Conservation (phyloP, 345 rosid species). For the Carallia pectinifolia region DNA sequence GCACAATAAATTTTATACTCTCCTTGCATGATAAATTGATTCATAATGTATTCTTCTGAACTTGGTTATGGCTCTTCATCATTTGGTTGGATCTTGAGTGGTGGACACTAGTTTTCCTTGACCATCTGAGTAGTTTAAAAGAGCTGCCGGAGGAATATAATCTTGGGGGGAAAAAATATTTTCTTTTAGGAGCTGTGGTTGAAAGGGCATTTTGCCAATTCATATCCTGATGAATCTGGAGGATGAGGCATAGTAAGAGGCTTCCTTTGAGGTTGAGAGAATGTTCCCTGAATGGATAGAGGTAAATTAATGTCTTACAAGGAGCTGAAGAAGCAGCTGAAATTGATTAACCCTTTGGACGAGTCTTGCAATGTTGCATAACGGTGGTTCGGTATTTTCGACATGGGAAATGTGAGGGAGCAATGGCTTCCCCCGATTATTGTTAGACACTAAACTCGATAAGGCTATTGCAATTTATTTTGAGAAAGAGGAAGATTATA, state of each 20-base stretch:
- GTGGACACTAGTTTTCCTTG: no score
- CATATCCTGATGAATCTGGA: no score
- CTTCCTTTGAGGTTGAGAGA: conserved; percentile 34
- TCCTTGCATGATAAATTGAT: no score
- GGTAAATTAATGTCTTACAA: conserved; percentile 37
- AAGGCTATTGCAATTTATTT: conserved; percentile 38
- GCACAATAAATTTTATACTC: no score
- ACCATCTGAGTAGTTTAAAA: no score
- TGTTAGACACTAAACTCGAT: conserved; percentile 30
- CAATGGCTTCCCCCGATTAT: conserved; percentile 24
- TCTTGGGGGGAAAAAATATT: no score
- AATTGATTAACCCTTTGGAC: conserved; percentile 5
- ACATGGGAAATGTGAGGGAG: conserved; percentile 6
- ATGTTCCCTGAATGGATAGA: conserved; percentile 34
- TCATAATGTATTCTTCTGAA: no score
- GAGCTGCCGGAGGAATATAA: no score
- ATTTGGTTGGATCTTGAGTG: no score
- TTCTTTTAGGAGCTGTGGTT: no score
- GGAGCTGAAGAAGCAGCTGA: conserved; percentile 42
- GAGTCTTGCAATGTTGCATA: neutral
- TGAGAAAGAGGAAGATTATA: conserved; percentile 46
- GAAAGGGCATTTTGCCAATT: no score
- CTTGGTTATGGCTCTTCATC: no score
- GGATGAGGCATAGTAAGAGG: conserved; percentile 36
- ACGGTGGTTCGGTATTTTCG: neutral